phyloP scores from a whole-genome alignment of 129 eudicot genomes.

The Arctium lappa region DNA sequence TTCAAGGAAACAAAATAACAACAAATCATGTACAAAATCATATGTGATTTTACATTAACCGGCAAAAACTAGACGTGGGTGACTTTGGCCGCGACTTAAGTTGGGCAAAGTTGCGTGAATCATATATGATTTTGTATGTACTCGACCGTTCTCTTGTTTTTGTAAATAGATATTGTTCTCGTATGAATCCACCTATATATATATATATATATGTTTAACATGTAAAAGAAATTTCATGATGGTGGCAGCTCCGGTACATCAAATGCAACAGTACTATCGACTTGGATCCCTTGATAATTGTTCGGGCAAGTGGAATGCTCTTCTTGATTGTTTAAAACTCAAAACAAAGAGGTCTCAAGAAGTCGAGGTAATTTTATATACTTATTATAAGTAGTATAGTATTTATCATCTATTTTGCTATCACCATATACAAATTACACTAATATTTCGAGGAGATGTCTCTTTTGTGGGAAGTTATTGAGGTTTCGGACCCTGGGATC shows the following conservation, averaged over 20 bases:
- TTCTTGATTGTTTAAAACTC: conserved; percentile 75
- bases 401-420: too few species aligned
- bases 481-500: background rate
- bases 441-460: background rate
- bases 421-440: background rate
- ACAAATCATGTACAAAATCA: too few species aligned
- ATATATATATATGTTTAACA: background rate
- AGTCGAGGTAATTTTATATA: conserved; percentile 45
- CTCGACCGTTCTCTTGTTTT: too few species aligned
- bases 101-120: too few species aligned
- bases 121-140: too few species aligned
- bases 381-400: too few species aligned
- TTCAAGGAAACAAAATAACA: too few species aligned
- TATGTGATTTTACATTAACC: too few species aligned
- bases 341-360: conserved; percentile 80
- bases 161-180: too few species aligned
- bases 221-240: conserved; percentile 11
- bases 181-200: background rate
- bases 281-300: conserved; percentile 85
- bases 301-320: conserved; percentile 62
- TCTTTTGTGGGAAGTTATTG: background rate
- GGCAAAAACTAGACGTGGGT: too few species aligned
- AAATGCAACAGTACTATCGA: conserved; percentile 96
- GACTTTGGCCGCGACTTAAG: too few species aligned
- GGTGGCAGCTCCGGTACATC: conserved; percentile 91